phyloP scores from a whole-genome alignment of 805 yeast species.

The Wickerhamiella bombiphila region DNA sequence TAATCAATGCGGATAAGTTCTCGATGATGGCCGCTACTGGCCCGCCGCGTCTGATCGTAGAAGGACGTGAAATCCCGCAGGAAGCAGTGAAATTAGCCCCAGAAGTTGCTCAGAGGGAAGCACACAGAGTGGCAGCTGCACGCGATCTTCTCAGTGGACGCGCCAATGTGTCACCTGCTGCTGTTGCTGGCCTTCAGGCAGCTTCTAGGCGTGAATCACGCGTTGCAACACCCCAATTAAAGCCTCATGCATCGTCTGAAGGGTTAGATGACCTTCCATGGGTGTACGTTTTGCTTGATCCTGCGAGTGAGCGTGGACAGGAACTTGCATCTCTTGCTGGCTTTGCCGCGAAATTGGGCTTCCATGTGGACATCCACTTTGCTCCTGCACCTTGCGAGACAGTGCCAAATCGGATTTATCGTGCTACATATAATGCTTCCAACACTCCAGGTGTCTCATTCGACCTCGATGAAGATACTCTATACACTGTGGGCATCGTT shows the following conservation, averaged over 20 bases:
- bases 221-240: not conserved
- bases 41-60: not conserved
- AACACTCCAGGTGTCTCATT: slow-evolving; percentile 26
- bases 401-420: slow-evolving; percentile 12
- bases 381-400: slow-evolving; percentile 5
- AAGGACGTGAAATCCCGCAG: not conserved
- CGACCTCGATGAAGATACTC: slow-evolving; percentile 36
- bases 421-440: slow-evolving; percentile 17
- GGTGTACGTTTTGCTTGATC: slow-evolving; percentile 38
- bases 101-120: not conserved
- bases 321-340: slow-evolving; percentile 34
- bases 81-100: not conserved
- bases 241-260: not conserved
- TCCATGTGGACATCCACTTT: slow-evolving; percentile 27
- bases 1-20: not conserved
- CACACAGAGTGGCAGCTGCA: not conserved
- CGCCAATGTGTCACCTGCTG: not conserved
- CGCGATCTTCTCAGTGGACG: not conserved
- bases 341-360: slow-evolving; percentile 17
- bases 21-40: not conserved
- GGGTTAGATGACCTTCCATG: not conserved
- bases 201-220: not conserved
- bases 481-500: slow-evolving; percentile 43
- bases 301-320: slow-evolving; percentile 57
- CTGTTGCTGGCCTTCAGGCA: not conserved